Percentiles rank a stretch among this genome's conserved stretches.
Evolutionary conservation across 176 grass and related monocot genomes (phyloP).

Genomic region (Triticum monococcum): DNA sequence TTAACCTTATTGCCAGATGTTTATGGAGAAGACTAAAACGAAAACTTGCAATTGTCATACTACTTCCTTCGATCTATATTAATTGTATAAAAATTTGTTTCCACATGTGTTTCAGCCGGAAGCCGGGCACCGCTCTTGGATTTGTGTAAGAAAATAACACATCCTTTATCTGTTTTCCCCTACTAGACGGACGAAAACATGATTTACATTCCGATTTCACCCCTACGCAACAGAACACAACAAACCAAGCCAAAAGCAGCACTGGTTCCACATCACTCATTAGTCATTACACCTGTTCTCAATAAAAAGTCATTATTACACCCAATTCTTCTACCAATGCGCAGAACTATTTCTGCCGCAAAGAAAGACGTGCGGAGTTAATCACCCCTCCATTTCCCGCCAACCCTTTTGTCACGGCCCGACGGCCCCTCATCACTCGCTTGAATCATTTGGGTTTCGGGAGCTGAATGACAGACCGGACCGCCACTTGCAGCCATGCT

Average conservation of each 20-base stretch:
- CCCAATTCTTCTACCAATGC: neutral
- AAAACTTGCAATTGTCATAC: no score
- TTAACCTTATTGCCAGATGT: no score
- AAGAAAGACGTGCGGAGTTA: no score
- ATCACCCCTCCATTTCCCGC: neutral
- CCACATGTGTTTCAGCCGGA: no score
- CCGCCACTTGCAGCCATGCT: conserved; percentile 28
- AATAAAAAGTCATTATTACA: neutral
- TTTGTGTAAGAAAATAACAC: no score
- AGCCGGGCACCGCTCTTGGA: no score
- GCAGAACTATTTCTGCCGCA: neutral
- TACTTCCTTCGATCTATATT: no score
- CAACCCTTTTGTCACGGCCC: neutral
- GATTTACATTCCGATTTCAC: no score
- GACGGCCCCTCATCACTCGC: neutral
- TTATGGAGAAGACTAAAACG: no score
- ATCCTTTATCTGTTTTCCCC: no score
- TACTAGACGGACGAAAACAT: no score
- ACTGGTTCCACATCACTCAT: neutral
- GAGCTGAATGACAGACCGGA: conserved; percentile 19
- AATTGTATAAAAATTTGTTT: no score
- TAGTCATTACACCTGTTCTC: neutral
- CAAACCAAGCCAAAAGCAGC: neutral
- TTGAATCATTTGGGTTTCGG: conserved; percentile 27
- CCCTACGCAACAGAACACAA: neutral